These are phyloP conservation scores for Auricularia sp. DNA, from an alignment of 768 basidiomycete genomes.

Conservation along the genomic window DNA sequence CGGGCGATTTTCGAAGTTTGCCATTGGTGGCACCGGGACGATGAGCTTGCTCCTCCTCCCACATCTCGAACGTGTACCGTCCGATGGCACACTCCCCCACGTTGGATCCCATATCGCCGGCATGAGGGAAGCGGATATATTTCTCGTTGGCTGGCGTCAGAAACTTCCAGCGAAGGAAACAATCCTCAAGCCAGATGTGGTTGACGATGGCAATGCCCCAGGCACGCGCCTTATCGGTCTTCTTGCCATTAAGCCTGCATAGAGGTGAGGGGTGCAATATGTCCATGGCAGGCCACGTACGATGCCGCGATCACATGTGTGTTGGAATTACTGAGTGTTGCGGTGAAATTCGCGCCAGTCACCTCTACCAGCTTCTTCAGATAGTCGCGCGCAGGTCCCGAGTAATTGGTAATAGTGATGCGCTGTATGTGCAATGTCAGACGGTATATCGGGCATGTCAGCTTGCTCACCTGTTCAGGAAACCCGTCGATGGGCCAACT, in stretches of 20 bases:
- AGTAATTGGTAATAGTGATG: slow-evolving; percentile 84
- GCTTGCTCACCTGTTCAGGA: slow-evolving; percentile 41
- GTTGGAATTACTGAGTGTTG: slow-evolving; percentile 68
- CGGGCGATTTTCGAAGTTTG: background rate
- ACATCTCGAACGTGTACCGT: slow-evolving; percentile 1
- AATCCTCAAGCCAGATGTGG: slow-evolving; percentile 88
- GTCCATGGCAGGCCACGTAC: slow-evolving; percentile 34
- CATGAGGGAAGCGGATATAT: slow-evolving; percentile 60
- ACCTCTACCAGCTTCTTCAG: slow-evolving; percentile 69
- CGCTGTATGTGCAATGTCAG: slow-evolving; percentile 30
- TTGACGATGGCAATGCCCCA: slow-evolving; percentile 87
- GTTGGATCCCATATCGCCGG: slow-evolving; percentile 50
- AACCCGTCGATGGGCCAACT: slow-evolving; percentile 50
- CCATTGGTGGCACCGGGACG: slow-evolving; percentile 4
- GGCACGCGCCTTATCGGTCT: slow-evolving; percentile 59
- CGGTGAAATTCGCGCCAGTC: slow-evolving; percentile 74
- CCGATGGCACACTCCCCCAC: slow-evolving; percentile 25
- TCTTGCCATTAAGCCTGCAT: slow-evolving; percentile 30
- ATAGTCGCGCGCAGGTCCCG: slow-evolving; percentile 78
- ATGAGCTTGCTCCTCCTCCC: background rate
- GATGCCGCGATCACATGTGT: slow-evolving; percentile 77
- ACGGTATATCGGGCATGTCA: background rate
- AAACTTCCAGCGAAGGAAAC: slow-evolving; percentile 69
- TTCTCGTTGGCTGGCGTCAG: slow-evolving; percentile 54
- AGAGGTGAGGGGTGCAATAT: background rate